Conservation (phyloP, 305 asterid genomes). For the Rubia occidens region DNA sequence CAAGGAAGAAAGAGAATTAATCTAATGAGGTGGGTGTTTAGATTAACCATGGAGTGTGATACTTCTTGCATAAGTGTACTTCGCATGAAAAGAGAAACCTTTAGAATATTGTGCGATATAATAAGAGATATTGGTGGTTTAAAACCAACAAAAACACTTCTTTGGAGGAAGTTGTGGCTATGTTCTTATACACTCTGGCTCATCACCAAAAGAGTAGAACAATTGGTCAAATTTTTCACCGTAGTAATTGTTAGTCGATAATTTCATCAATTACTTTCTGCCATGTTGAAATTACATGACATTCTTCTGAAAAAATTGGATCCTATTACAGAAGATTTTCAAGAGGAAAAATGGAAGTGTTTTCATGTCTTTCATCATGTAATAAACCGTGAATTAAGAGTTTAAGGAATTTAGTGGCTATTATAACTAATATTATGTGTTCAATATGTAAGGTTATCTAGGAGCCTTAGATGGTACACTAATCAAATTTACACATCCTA, state of each 20-base stretch:
- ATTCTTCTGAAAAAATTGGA: not conserved
- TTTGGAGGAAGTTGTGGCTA: not conserved
- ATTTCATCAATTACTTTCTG: not conserved
- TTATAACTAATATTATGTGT: not conserved
- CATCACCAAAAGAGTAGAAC: not conserved
- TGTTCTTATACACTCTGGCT: not conserved
- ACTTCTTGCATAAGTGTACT: too few species aligned
- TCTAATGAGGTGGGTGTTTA: not conserved
- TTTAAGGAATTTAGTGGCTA: not conserved
- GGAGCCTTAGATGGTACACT: constrained; percentile 1
- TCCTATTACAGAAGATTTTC: not conserved
- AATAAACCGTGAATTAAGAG: not conserved
- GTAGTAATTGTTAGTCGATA: not conserved
- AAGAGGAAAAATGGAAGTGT: not conserved
- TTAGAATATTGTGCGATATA: too few species aligned
- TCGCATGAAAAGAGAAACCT: too few species aligned
- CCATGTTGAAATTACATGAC: not conserved
- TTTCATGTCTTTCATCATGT: not conserved
- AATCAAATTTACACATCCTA: not conserved
- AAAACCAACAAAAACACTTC: not conserved
- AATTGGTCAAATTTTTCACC: not conserved
- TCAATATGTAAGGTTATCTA: not conserved
- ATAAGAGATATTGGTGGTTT: not conserved
- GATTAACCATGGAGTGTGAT: too few species aligned
- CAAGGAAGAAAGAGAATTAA: too few species aligned